A percentile compares a stretch with the other conserved stretches of the same genome.
Conservation (phyloP, 345 rosid species). For the Conringia planisiliqua region DNA sequence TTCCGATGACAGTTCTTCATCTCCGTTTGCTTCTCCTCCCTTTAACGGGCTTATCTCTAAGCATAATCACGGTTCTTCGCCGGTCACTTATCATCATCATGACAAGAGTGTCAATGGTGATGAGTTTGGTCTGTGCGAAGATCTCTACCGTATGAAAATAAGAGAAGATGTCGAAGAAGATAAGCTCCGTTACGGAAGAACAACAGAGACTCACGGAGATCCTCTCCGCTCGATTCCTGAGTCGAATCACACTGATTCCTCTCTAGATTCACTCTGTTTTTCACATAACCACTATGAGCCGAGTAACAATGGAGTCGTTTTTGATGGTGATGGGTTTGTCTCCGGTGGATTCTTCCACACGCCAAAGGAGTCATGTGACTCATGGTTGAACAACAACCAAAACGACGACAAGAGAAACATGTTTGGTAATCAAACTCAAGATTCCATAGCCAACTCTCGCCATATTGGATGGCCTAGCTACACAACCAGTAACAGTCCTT, state of each 20-base stretch:
- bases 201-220: neutral
- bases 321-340: conserved; percentile 6
- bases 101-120: conserved; percentile 8
- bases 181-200: neutral
- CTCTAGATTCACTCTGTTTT: conserved; percentile 2
- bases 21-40: conserved; percentile 40
- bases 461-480: conserved; percentile 27
- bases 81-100: neutral
- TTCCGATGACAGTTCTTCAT: conserved; percentile 37
- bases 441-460: conserved; percentile 1
- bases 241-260: neutral
- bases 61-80: neutral
- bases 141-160: conserved; percentile 23
- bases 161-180: conserved; percentile 7
- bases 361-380: neutral
- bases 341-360: conserved; percentile 2
- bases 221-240: conserved; percentile 2
- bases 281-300: conserved; percentile 3
- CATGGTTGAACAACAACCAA: conserved; percentile 9
- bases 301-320: neutral
- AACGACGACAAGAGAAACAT: conserved; percentile 12
- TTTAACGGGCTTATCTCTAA: neutral
- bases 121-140: conserved; percentile 24
- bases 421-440: conserved; percentile 7
- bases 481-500: conserved; percentile 10